Conservation (phyloP, 2,329 filamentous ascomycete genomes). For the Harringtonia aguacate region DNA sequence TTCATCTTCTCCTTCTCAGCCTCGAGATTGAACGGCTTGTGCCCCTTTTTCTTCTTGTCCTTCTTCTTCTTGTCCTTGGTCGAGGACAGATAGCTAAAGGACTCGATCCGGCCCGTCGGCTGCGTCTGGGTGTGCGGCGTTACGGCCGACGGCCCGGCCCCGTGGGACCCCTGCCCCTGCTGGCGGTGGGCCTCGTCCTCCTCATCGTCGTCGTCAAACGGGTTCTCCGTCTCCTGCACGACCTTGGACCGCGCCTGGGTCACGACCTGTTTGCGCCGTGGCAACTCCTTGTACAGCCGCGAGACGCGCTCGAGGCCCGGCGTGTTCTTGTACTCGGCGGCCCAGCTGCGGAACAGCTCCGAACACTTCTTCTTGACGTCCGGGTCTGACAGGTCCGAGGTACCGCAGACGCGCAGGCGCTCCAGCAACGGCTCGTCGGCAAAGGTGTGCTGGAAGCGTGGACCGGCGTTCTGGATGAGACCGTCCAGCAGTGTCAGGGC, state of each 20-base stretch:
- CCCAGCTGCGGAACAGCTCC: conserved; percentile 79
- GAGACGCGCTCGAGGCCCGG: conserved; percentile 72
- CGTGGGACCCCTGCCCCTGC: conserved; percentile 2
- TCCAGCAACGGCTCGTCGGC: conserved; percentile 88
- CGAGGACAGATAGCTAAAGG: conserved; percentile 25
- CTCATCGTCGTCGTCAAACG: conserved; percentile 57
- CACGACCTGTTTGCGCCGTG: conserved; percentile 57
- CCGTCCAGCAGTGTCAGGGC: conserved; percentile 84
- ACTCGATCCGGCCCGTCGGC: conserved; percentile 22
- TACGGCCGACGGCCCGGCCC: background rate
- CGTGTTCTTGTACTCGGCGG: conserved; percentile 66
- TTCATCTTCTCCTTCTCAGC: conserved; percentile 83
- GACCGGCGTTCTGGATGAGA: conserved; percentile 86
- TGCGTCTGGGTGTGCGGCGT: conserved; percentile 9
- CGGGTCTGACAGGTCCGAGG: conserved; percentile 72
- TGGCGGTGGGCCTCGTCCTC: conserved; percentile 38
- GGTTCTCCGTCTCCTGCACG: conserved; percentile 67
- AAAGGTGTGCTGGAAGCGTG: conserved; percentile 76
- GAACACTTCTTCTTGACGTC: conserved; percentile 85
- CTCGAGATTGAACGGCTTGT: conserved; percentile 68
- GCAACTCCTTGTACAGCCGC: conserved; percentile 63
- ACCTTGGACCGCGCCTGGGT: conserved; percentile 75
- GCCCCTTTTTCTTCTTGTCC: conserved; percentile 46
- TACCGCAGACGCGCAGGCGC: conserved; percentile 77
- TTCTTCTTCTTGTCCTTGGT: conserved; percentile 26